phyloP scores from a whole-genome alignment of 2,329 filamentous ascomycete genomes.

The Trichoderma afroharzianum region DNA sequence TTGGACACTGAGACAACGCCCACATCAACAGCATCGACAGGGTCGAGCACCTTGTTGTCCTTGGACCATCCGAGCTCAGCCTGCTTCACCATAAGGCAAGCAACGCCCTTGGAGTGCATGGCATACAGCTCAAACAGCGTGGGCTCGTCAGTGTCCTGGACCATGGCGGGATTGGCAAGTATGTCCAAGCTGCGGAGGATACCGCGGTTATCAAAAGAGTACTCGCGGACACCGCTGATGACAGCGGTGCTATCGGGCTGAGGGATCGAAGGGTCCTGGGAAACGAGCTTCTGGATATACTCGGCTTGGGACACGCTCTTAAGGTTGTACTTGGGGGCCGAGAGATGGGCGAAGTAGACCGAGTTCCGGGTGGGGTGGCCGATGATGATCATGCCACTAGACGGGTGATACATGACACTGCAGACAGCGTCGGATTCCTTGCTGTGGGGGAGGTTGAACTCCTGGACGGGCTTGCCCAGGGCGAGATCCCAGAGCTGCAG shows the following conservation, averaged over 20 bases:
- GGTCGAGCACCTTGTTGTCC: constrained; percentile 80
- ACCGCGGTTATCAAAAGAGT: constrained; percentile 84
- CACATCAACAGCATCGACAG: constrained; percentile 70
- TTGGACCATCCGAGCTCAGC: constrained; percentile 87
- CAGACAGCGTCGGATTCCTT: constrained; percentile 98
- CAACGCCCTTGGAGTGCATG: constrained; percentile 97
- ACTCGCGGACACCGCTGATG: constrained; percentile 93
- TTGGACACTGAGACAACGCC: constrained; percentile 73
- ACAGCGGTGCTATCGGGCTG: constrained; percentile 93
- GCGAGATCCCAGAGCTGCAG: constrained; percentile 98
- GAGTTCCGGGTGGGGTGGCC: constrained; percentile 97
- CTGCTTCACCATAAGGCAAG: constrained; percentile 80
- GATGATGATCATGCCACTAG: constrained; percentile 88
- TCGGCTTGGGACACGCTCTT: constrained; percentile 80
- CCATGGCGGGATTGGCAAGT: constrained; percentile 65
- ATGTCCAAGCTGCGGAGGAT: constrained; percentile 87
- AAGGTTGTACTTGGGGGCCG: constrained; percentile 87
- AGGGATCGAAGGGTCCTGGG: constrained; percentile 68
- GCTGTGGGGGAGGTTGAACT: constrained; percentile 92
- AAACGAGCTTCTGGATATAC: constrained; percentile 75
- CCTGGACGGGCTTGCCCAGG: constrained; percentile 90
- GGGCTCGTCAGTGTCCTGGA: constrained; percentile 62
- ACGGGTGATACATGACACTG: constrained; percentile 90
- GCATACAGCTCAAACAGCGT: constrained; percentile 91
- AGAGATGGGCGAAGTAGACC: constrained; percentile 94